Evolutionary conservation across 225 moss, liverwort and hornwort genomes (phyloP).

Genomic region (Pseudisothecium myosuroides): DNA sequence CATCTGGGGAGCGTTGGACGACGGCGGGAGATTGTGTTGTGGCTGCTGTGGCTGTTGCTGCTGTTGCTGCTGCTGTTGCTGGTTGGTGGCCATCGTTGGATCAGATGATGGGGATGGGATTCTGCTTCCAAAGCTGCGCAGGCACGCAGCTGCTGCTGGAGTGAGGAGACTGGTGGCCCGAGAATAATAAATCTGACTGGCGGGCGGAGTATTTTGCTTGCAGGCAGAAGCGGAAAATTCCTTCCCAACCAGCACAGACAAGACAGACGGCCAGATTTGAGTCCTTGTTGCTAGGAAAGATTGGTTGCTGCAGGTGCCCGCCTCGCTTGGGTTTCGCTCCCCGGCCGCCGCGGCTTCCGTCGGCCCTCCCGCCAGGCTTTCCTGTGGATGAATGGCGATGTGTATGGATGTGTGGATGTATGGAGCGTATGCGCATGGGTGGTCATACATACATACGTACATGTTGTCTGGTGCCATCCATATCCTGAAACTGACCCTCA

Average conservation of each 20-base stretch:
- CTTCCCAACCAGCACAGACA: neutral
- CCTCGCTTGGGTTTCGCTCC: neutral
- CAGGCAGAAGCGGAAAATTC: neutral
- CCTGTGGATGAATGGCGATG: neutral
- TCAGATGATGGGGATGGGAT: neutral
- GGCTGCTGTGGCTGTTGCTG: neutral
- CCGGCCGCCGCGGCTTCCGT: neutral
- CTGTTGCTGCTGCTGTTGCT: constrained; percentile 9
- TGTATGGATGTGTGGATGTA: neutral
- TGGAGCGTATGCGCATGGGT: neutral
- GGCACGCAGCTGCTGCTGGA: neutral
- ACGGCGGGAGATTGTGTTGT: constrained; percentile 22
- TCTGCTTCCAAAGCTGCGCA: neutral
- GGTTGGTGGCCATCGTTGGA: constrained; percentile 32
- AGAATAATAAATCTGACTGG: neutral
- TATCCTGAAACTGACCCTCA: neutral
- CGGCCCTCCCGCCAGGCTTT: neutral
- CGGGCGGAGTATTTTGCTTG: neutral
- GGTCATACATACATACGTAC: neutral
- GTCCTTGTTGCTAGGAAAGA: neutral
- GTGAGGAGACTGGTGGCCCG: neutral
- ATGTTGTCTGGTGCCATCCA: neutral
- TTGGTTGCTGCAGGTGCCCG: neutral
- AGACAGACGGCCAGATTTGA: neutral
- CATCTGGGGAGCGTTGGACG: constrained; percentile 40